These are phyloP conservation scores for Stipa capillata DNA, from an alignment of 176 grass and related monocot genomes.

Conservation along the genomic window DNA sequence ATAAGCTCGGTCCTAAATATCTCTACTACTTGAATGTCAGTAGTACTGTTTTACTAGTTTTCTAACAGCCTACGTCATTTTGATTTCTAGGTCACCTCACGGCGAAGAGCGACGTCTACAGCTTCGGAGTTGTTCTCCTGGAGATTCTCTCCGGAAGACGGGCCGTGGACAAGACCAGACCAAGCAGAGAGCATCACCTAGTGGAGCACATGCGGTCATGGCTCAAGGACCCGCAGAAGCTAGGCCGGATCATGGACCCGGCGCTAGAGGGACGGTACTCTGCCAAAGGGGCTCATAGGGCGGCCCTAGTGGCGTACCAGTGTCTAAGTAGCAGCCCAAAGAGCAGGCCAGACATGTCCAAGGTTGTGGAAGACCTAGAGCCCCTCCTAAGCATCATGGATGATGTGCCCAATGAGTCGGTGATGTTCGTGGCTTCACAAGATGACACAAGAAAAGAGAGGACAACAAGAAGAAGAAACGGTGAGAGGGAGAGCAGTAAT, in stretches of 20 bases:
- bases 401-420: slow-evolving; percentile 8
- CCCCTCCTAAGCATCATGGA: slow-evolving; percentile 31
- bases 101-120: slow-evolving; percentile 82
- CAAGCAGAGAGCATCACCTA: slow-evolving; percentile 48
- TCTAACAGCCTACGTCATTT: background rate
- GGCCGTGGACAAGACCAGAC: slow-evolving; percentile 64
- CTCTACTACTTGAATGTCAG: background rate
- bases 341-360: slow-evolving; percentile 60
- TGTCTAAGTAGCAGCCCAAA: slow-evolving; percentile 66
- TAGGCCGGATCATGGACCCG: slow-evolving; percentile 52
- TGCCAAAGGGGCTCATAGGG: slow-evolving; percentile 22
- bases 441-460: background rate
- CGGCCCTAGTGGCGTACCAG: slow-evolving; percentile 55
- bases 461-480: background rate
- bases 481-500: background rate
- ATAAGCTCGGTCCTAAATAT: too few species aligned
- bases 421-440: background rate
- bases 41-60: background rate
- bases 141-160: slow-evolving; percentile 56
- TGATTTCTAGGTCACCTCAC: slow-evolving; percentile 56
- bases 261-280: slow-evolving; percentile 39
- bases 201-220: slow-evolving; percentile 60
- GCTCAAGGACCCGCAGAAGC: slow-evolving; percentile 55
- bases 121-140: slow-evolving; percentile 60
- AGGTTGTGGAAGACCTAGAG: slow-evolving; percentile 54